Evolutionary conservation across 768 basidiomycete species (phyloP).

Genomic region (Hygrophorus russula): DNA sequence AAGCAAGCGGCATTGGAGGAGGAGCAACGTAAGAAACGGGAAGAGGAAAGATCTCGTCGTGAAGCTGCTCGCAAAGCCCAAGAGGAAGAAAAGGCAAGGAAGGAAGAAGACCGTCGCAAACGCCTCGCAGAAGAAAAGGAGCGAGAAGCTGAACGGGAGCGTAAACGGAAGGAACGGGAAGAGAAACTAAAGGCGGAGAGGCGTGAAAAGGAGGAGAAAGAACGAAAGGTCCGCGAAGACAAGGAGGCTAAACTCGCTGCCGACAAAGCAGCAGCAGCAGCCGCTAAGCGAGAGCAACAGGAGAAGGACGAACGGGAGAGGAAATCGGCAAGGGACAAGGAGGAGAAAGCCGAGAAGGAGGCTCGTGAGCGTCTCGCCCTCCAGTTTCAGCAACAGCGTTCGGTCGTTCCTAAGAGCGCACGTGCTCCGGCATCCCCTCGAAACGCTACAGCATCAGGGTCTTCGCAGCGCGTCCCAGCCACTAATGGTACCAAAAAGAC

Average conservation of each 20-base stretch:
- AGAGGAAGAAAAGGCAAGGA: constrained; percentile 75
- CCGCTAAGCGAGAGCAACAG: constrained; percentile 12
- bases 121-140: constrained; percentile 74
- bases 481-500: constrained; percentile 53
- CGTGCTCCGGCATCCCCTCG: constrained; percentile 44
- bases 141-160: constrained; percentile 64
- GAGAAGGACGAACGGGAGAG: constrained; percentile 20
- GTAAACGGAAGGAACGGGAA: constrained; percentile 66
- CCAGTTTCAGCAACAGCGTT: constrained; percentile 41
- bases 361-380: constrained; percentile 19
- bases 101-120: constrained; percentile 75
- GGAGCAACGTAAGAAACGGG: constrained; percentile 67
- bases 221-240: constrained; percentile 56
- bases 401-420: constrained; percentile 28
- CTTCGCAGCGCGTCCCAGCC: constrained; percentile 31
- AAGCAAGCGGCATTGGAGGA: constrained; percentile 72
- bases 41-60: constrained; percentile 76
- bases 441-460: constrained; percentile 31
- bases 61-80: constrained; percentile 66
- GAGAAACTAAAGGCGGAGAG: constrained; percentile 62
- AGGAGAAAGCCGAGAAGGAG: constrained; percentile 16
- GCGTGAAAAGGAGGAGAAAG: constrained; percentile 58
- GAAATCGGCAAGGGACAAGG: constrained; percentile 21
- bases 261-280: constrained; percentile 11
- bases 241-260: constrained; percentile 36